A percentile compares a stretch with the other conserved stretches of the same genome.
These are phyloP conservation scores for Geotrichum histeridarum DNA, from an alignment of 1,139 yeast species.

Conservation along the genomic window DNA sequence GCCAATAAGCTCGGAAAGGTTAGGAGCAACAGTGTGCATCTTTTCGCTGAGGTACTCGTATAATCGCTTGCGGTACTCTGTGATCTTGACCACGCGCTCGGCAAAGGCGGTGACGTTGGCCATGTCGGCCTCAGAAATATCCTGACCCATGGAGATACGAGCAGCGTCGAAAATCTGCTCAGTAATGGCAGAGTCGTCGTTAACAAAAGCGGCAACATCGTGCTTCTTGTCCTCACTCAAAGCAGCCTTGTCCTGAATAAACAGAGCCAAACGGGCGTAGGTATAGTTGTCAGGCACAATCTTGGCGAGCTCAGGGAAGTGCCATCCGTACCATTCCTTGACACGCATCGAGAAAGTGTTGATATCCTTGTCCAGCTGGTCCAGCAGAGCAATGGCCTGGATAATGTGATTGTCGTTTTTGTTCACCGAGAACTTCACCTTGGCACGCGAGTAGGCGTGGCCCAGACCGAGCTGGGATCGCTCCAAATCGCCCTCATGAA, in stretches of 20 bases:
- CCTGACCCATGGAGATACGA: constrained; percentile 98
- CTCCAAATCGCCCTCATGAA: constrained; percentile 92
- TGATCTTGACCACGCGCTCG: constrained; percentile 87
- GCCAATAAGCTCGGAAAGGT: constrained; percentile 90
- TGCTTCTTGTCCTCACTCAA: constrained; percentile 82
- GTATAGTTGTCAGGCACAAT: constrained; percentile 94
- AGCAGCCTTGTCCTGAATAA: constrained; percentile 81
- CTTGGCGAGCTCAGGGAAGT: constrained; percentile 98
- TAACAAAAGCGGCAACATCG: constrained; percentile 80
- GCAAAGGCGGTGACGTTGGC: constrained; percentile 84
- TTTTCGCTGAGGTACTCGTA: constrained; percentile 84
- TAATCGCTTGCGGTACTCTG: constrained; percentile 90
- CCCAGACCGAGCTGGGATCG: constrained; percentile 98
- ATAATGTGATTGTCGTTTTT: constrained; percentile 98
- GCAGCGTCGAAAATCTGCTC: constrained; percentile 93
- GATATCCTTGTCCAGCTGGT: constrained; percentile 93
- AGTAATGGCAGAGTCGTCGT: constrained; percentile 91
- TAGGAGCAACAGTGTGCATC: constrained; percentile 98
- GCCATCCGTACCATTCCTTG: constrained; percentile 99
- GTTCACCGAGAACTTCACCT: constrained; percentile 96
- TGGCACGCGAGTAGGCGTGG: constrained; percentile 97
- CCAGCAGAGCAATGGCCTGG: constrained; percentile 95
- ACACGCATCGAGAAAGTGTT: constrained; percentile 96
- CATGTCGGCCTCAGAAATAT: constrained; percentile 83
- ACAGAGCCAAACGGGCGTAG: constrained; percentile 60